A percentile compares a stretch with the other conserved stretches of the same genome.
phyloP scores from a whole-genome alignment of 1,284 basidiomycete species.

The Ustilago xerochloae region DNA sequence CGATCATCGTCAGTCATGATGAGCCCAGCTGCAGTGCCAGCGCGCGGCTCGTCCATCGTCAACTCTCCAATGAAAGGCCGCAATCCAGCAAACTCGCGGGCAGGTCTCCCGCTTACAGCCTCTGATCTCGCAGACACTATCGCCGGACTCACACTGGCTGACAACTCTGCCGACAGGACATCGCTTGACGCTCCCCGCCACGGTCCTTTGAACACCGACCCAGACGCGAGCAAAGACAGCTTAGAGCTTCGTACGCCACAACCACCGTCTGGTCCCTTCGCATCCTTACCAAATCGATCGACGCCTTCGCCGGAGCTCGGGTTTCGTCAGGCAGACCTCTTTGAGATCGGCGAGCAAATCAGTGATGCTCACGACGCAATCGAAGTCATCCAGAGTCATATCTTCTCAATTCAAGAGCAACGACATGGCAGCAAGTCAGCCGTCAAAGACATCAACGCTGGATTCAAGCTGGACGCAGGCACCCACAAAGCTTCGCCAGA shows the following conservation, averaged over 20 bases:
- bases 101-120: constrained; percentile 18
- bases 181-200: background rate
- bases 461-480: background rate
- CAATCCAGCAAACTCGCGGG: background rate
- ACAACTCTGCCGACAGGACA: background rate
- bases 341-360: constrained; percentile 40
- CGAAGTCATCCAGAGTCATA: constrained; percentile 39
- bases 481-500: background rate
- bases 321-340: constrained; percentile 14
- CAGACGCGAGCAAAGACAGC: constrained; percentile 2
- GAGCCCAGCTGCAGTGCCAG: constrained; percentile 28
- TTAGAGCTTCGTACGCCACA: constrained; percentile 16
- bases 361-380: constrained; percentile 38
- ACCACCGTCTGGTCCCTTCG: constrained; percentile 6
- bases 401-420: constrained; percentile 54
- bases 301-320: constrained; percentile 1
- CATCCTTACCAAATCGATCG: background rate
- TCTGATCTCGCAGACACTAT: constrained; percentile 52
- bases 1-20: constrained; percentile 44
- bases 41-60: constrained; percentile 33
- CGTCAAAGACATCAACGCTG: background rate
- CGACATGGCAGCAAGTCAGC: constrained; percentile 28
- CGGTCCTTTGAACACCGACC: background rate
- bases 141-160: constrained; percentile 28
- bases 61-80: constrained; percentile 13